Evolutionary conservation across 805 yeast species (phyloP), one percentile per base, ranked within the genome.

Genomic region (Lipomyces oligophaga): DNA sequence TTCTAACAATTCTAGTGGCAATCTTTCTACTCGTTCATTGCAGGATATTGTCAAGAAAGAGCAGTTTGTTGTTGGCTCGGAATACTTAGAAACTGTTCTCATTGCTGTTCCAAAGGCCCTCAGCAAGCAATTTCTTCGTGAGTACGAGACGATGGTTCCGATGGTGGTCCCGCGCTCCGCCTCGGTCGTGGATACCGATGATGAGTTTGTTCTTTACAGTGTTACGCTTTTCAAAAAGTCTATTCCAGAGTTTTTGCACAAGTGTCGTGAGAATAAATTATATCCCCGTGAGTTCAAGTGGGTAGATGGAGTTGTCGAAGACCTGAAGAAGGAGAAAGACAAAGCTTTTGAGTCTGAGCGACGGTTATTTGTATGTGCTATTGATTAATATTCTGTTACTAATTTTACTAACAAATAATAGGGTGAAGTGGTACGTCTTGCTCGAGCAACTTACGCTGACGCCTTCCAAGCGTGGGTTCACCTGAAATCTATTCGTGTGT

Each of bases 101-200:
- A 73, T 93, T 42, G 98, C 90, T 0, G 95, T 93, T 20, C 97
- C 97, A 44, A 79, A 79, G 61, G 66, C 67, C 15, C 18, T 16
- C 20, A 26, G 30, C 28, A 66, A 72, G 34, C 83, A 78, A 28
- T 93, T 88, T 62, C 66, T 81, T 49, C 68, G 70, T 52, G 61
- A 74, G 11, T 93, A 93, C 69, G 99, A 93, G 70, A 74, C 84
- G 2, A 67, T 87, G 51, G 70, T 82, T 16, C 73, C 77, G 37
- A 83, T 86, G 73, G 95, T 93, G 31, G 95, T 93, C 30, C 99
- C 99, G 47, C 80, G 97, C 60, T 79, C 88, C 30, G 96, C 97
- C 1, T 66, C 73, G 22, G 68, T 76, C 41, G 75, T 93, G 49
- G 71, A 84, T 6, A 68, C 74, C 42, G 99, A 93, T 67, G 67